These are phyloP conservation scores for Vigna unguiculata DNA, from an alignment of 306 rosid genomes.

Conservation along the genomic window DNA sequence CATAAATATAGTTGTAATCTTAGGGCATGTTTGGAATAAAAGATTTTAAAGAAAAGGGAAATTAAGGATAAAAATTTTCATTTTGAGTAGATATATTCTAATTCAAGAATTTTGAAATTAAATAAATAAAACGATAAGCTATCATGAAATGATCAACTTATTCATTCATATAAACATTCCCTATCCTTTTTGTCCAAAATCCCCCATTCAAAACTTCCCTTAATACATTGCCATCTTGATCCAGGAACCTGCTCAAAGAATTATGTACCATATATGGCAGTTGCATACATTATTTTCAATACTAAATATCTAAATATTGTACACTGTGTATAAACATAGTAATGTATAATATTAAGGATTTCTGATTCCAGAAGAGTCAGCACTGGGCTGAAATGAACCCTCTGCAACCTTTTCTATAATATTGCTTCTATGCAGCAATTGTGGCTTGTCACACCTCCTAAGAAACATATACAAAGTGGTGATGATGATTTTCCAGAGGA, in stretches of 20 bases:
- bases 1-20: background rate
- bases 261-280: conserved; percentile 11
- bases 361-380: conserved; percentile 39
- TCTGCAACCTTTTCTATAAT: conserved; percentile 37
- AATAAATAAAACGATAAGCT: background rate
- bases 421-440: conserved; percentile 27
- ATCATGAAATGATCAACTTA: background rate
- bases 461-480: conserved; percentile 22
- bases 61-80: background rate
- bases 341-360: conserved; percentile 37
- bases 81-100: background rate
- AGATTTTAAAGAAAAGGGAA: background rate
- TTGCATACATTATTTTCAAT: background rate
- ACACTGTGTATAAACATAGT: conserved; percentile 15
- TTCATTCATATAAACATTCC: background rate
- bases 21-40: background rate
- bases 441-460: conserved; percentile 2
- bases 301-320: background rate
- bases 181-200: background rate
- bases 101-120: background rate
- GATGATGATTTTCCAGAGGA: conserved; percentile 17
- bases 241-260: conserved; percentile 11
- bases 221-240: conserved; percentile 9
- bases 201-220: background rate
- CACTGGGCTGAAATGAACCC: conserved; percentile 35